phyloP scores from a whole-genome alignment of 768 basidiomycete species.

The Collybia sordida region DNA sequence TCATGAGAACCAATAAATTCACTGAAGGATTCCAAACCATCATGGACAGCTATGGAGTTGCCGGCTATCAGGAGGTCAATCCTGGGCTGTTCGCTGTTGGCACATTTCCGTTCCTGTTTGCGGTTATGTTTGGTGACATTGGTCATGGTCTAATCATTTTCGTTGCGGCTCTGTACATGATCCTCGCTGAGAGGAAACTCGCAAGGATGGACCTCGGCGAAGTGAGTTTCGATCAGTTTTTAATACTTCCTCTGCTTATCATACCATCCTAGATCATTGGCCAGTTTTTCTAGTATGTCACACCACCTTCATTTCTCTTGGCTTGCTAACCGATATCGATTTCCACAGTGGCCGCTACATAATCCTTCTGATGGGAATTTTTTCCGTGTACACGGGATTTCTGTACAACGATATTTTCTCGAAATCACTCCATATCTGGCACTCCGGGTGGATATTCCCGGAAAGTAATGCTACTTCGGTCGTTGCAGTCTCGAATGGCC shows the following conservation, averaged over 20 bases:
- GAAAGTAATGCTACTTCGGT: constrained; percentile 43
- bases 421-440: constrained; percentile 82
- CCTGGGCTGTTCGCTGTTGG: constrained; percentile 90
- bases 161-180: constrained; percentile 78
- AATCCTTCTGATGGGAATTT: constrained; percentile 96
- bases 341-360: constrained; percentile 89
- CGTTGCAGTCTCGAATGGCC: constrained; percentile 55
- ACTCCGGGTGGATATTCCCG: constrained; percentile 85
- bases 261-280: constrained; percentile 60
- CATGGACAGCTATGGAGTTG: constrained; percentile 96
- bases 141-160: constrained; percentile 91
- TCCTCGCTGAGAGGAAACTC: constrained; percentile 79
- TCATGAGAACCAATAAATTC: constrained; percentile 92
- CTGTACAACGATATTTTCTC: constrained; percentile 99
- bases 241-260: constrained; percentile 4
- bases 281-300: constrained; percentile 88
- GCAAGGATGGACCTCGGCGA: constrained; percentile 75
- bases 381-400: constrained; percentile 94
- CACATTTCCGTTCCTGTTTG: constrained; percentile 98
- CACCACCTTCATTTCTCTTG: constrained; percentile 1
- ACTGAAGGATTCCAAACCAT: constrained; percentile 97
- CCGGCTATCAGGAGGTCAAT: constrained; percentile 94
- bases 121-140: constrained; percentile 99
- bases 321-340: constrained; percentile 11
- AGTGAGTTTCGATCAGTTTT: constrained; percentile 34